Percentiles rank a stretch among this genome's conserved stretches.
phyloP scores from a whole-genome alignment of 768 basidiomycete species.

The Suillus brevipes region DNA sequence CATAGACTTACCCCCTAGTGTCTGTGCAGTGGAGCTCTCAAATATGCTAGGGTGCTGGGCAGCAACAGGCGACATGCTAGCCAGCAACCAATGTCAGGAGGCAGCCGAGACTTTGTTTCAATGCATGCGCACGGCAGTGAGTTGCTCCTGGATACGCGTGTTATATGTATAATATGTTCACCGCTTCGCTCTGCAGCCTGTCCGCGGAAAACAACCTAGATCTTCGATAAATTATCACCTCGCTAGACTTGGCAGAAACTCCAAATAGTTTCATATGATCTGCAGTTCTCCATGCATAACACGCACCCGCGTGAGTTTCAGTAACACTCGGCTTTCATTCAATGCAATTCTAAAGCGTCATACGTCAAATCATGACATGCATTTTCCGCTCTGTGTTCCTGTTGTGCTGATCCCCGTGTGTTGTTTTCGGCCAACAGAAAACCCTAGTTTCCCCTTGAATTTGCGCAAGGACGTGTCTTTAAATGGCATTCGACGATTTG shows the following conservation, averaged over 20 bases:
- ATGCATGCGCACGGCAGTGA: slow-evolving; percentile 85
- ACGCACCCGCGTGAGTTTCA: background rate
- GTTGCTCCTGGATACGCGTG: slow-evolving; percentile 29
- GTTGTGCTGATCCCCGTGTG: background rate
- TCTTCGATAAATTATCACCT: slow-evolving; percentile 91
- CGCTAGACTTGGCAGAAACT: slow-evolving; percentile 71
- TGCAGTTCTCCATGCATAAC: background rate
- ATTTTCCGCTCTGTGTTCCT: background rate
- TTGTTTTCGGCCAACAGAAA: slow-evolving; percentile 21
- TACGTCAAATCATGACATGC: background rate
- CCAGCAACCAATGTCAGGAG: slow-evolving; percentile 54
- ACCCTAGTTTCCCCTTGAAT: slow-evolving; percentile 30
- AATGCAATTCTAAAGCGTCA: background rate
- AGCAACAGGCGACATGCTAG: slow-evolving; percentile 61
- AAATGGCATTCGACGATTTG: slow-evolving; percentile 44
- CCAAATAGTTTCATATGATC: slow-evolving; percentile 52
- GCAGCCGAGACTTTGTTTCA: slow-evolving; percentile 63
- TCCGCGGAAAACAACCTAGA: slow-evolving; percentile 63
- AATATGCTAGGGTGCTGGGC: slow-evolving; percentile 89
- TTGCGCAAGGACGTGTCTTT: slow-evolving; percentile 28
- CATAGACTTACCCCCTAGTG: slow-evolving; percentile 31
- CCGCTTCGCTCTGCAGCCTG: slow-evolving; percentile 46
- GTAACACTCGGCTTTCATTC: background rate
- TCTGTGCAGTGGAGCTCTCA: slow-evolving; percentile 70
- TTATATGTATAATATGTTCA: slow-evolving; percentile 9